Evolutionary conservation across 2,329 filamentous ascomycete genomes (phyloP).

Genomic region (Cladorrhinum sp.): DNA sequence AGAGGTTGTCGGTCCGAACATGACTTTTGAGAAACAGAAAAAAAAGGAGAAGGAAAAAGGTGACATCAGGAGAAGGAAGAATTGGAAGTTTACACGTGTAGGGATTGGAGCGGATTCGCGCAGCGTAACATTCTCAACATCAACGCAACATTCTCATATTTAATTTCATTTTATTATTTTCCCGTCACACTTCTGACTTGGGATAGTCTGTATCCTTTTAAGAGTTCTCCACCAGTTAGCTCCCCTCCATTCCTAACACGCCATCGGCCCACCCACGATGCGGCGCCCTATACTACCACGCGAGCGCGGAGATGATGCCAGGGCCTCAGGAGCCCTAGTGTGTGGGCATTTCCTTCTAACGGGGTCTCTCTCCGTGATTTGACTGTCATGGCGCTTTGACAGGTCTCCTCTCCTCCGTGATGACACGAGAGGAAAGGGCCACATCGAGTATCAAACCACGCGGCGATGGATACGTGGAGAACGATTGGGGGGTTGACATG

Average conservation of each 20-base stretch:
- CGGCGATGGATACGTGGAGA: background rate
- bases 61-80: too few relatives aligned
- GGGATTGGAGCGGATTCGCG: background rate
- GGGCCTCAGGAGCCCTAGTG: background rate
- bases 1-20: too few relatives aligned
- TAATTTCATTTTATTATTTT: too few relatives aligned
- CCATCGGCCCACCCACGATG: background rate
- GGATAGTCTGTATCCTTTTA: too few relatives aligned
- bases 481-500: too few relatives aligned
- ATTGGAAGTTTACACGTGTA: too few relatives aligned
- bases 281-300: background rate
- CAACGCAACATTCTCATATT: background rate
- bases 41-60: too few relatives aligned
- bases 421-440: background rate
- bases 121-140: background rate
- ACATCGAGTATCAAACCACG: background rate
- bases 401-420: background rate
- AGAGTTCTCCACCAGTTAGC: background rate
- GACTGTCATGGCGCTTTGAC: background rate
- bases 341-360: background rate
- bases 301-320: background rate
- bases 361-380: background rate
- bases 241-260: background rate
- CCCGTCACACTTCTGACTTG: background rate
- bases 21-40: too few relatives aligned